Base-by-base conservation (phyloP, 179 eudicot species). In the Spergularia azorica region DNA sequence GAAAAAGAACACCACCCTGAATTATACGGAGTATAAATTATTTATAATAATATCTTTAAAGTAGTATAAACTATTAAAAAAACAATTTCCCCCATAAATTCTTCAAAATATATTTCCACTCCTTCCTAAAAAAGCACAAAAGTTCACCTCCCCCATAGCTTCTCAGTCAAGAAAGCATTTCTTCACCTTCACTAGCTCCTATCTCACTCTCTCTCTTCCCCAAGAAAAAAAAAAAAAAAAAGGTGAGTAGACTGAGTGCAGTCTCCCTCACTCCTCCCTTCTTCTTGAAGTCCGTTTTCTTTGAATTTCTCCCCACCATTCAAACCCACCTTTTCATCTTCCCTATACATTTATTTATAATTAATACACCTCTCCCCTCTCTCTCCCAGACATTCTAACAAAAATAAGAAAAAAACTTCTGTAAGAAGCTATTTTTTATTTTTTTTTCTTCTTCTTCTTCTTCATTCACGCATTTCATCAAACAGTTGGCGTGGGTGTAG, bases 91-190 rank as follows among this genome's bases (percentile, higher is more conserved):
- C 17, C 62, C 60, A 57, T 64, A 26, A 26, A 26, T 26, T 26
- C 32, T 26, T 26, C 32, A 26, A 26, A 26, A 26, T 26, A 26
- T 26, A 26, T 20, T 78, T 58, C 52, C 39, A 26, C 73, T 56
- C 73, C 73, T 59, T 43, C 69, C 73, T 59, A 13, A 67, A 79
- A 73, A 39, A 73, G 73, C 77, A 67, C 69, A 10, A 73, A 79
- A 67, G 67, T 52, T 58, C 13, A 18, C 46, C 18, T 7, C 59
- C 32, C 7, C 73, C 77, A 79, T 67, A 74, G 74, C 82, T 79
- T 79, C 78, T 43, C 12, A 67, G 63, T 73, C 77, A 67, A 79
- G 78, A 74, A 79, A 73, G 78, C 60, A 79, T 67, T 72, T 72
- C 36, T 36, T 11, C 17, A 39, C 4, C 2, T 1, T 36, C 39